These are phyloP conservation scores for Nakazawaea peltata DNA, from an alignment of 805 yeast genomes.

Conservation along the genomic window DNA sequence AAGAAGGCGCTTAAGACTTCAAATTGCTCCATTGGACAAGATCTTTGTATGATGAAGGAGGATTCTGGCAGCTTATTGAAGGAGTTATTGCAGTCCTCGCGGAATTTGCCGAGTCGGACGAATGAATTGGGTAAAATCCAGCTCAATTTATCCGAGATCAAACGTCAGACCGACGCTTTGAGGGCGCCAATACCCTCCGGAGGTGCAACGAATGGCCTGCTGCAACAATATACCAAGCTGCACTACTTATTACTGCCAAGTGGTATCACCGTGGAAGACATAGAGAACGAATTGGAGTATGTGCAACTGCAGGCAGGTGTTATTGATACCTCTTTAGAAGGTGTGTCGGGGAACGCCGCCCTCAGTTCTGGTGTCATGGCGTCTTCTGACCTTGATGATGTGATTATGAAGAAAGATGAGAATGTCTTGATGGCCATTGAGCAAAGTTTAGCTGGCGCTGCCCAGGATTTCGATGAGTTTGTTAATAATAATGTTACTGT, in stretches of 20 bases:
- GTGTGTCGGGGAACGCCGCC: background rate
- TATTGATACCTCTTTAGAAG: background rate
- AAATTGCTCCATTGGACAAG: too few relatives aligned
- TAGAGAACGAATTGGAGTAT: constrained; percentile 50
- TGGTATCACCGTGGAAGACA: constrained; percentile 81
- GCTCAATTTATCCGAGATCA: constrained; percentile 72
- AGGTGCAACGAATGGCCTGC: too few relatives aligned
- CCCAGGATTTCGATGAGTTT: constrained; percentile 75
- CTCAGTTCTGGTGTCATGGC: background rate
- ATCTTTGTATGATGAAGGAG: constrained; percentile 2
- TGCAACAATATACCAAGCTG: constrained; percentile 54
- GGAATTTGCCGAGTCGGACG: constrained; percentile 56
- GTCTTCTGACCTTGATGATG: constrained; percentile 16
- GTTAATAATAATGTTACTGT: constrained; percentile 64
- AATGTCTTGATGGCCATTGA: constrained; percentile 78
- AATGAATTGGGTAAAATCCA: constrained; percentile 76
- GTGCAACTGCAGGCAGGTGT: constrained; percentile 18
- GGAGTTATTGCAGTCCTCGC: constrained; percentile 72
- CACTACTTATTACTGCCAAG: constrained; percentile 87
- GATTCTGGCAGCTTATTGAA: constrained; percentile 29
- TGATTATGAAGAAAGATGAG: constrained; percentile 71
- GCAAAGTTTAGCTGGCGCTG: constrained; percentile 62
- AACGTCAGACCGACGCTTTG: constrained; percentile 52
- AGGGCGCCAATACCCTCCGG: constrained; percentile 29
- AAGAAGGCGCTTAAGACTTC: too few relatives aligned